phyloP scores from a whole-genome alignment of 179 eudicot species.

The Spinacia oleracea region DNA sequence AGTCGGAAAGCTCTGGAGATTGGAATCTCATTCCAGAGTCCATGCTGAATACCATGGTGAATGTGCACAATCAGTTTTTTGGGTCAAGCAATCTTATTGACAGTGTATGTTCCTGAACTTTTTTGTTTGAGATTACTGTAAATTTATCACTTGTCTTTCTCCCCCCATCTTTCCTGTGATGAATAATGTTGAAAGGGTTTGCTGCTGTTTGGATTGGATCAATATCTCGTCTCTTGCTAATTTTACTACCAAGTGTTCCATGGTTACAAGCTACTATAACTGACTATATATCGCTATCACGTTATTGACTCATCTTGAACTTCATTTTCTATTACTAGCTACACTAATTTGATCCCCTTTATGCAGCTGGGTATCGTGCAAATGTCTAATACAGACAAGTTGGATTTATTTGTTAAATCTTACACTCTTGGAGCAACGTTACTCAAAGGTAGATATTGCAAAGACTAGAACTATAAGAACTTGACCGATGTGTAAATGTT shows the following conservation, averaged over 20 bases:
- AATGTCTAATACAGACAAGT: constrained; percentile 55
- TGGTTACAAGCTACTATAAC: background rate
- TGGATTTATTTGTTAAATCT: constrained; percentile 62
- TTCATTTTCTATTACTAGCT: background rate
- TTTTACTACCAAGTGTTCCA: background rate
- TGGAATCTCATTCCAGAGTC: constrained; percentile 66
- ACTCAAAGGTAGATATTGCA: constrained; percentile 45
- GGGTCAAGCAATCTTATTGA: constrained; percentile 72
- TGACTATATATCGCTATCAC: background rate
- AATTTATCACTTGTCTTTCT: background rate
- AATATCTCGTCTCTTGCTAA: background rate
- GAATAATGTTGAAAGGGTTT: background rate
- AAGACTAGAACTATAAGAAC: background rate
- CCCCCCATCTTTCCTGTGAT: background rate
- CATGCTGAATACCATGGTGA: constrained; percentile 54
- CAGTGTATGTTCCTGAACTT: constrained; percentile 43
- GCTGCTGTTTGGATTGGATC: background rate
- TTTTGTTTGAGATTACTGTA: background rate
- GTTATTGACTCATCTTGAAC: background rate
- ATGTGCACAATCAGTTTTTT: constrained; percentile 62
- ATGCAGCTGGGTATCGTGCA: constrained; percentile 63
- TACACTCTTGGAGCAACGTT: constrained; percentile 67
- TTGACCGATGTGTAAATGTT: background rate
- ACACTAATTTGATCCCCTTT: constrained; percentile 4
- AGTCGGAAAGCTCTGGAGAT: constrained; percentile 46